A percentile compares a stretch with the other conserved stretches of the same genome.
Conservation (phyloP, 2,329 filamentous ascomycete species). For the Pseudocercospora crystallina region DNA sequence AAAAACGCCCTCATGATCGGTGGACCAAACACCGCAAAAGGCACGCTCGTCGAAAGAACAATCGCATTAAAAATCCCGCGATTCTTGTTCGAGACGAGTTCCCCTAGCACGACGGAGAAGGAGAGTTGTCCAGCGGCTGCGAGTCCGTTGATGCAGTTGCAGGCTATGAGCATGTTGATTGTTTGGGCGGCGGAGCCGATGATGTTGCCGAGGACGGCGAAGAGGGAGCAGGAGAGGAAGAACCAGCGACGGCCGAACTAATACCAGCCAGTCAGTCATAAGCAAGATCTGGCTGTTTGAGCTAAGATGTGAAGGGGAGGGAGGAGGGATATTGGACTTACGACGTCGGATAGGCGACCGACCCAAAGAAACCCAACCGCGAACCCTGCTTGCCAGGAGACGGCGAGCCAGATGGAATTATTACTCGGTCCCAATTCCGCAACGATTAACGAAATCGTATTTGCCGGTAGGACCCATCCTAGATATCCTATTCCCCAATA, state of each 20-base stretch:
- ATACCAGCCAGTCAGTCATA: neutral
- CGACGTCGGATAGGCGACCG: slow-evolving; percentile 12
- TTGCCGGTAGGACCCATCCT: slow-evolving; percentile 18
- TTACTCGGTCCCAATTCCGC: slow-evolving; percentile 5
- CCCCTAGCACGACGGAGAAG: slow-evolving; percentile 20
- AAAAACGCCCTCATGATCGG: slow-evolving; percentile 20
- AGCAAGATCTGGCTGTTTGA: neutral
- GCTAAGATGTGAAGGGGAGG: too few species aligned
- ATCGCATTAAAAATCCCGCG: slow-evolving; percentile 18
- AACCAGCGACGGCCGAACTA: slow-evolving; percentile 17
- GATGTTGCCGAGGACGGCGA: slow-evolving; percentile 20
- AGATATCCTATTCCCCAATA: too few species aligned
- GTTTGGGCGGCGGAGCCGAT: slow-evolving; percentile 13
- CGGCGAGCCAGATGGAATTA: slow-evolving; percentile 16
- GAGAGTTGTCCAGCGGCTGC: slow-evolving; percentile 20
- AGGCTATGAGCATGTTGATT: slow-evolving; percentile 21
- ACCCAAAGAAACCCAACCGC: slow-evolving; percentile 17
- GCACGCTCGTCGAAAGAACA: slow-evolving; percentile 18
- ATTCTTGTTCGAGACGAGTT: slow-evolving; percentile 19
- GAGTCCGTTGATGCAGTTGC: slow-evolving; percentile 21
- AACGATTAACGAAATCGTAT: slow-evolving; percentile 18
- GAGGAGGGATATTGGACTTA: neutral
- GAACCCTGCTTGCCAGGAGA: slow-evolving; percentile 12
- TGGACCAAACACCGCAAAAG: slow-evolving; percentile 21
- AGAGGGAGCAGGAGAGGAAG: slow-evolving; percentile 15